Conservation (phyloP, 2,329 filamentous ascomycete species). For the Fusarium falciforme region DNA sequence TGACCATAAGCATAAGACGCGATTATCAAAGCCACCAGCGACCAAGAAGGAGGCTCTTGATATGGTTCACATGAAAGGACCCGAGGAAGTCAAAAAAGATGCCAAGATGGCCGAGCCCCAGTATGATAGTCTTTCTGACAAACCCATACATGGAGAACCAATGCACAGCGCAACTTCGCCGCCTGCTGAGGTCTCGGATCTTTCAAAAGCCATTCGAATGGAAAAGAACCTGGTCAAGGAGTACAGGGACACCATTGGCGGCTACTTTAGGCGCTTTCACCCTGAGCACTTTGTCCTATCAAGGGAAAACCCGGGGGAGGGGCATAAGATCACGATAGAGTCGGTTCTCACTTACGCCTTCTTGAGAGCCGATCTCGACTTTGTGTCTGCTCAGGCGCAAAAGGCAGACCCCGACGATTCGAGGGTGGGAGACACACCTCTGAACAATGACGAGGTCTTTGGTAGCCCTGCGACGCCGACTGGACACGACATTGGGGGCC, state of each 20-base stretch:
- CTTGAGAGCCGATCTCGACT: constrained; percentile 92
- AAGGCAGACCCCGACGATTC: constrained; percentile 81
- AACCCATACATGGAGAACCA: constrained; percentile 51
- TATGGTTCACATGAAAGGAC: constrained; percentile 61
- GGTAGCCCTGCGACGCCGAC: constrained; percentile 69
- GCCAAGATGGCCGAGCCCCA: constrained; percentile 50
- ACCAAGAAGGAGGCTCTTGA: constrained; percentile 45
- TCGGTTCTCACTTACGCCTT: constrained; percentile 92
- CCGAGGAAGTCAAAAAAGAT: constrained; percentile 57
- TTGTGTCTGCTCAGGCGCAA: constrained; percentile 87
- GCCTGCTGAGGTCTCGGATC: constrained; percentile 64
- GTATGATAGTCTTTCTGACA: constrained; percentile 48
- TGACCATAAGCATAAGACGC: constrained; percentile 34
- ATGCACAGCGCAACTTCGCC: constrained; percentile 56
- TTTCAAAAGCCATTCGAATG: constrained; percentile 72
- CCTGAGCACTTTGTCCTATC: constrained; percentile 77
- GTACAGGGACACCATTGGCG: constrained; percentile 88
- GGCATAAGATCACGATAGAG: constrained; percentile 71
- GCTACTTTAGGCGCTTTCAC: constrained; percentile 92
- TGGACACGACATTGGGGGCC: constrained; percentile 75
- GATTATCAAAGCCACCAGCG: constrained; percentile 26
- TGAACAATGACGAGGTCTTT: constrained; percentile 88
- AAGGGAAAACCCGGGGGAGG: constrained; percentile 42
- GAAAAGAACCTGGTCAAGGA: constrained; percentile 77
- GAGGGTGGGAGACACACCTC: constrained; percentile 76